Evolutionary conservation across 1,284 basidiomycete genomes (phyloP).

Genomic region (Chondrostereum purpureum): DNA sequence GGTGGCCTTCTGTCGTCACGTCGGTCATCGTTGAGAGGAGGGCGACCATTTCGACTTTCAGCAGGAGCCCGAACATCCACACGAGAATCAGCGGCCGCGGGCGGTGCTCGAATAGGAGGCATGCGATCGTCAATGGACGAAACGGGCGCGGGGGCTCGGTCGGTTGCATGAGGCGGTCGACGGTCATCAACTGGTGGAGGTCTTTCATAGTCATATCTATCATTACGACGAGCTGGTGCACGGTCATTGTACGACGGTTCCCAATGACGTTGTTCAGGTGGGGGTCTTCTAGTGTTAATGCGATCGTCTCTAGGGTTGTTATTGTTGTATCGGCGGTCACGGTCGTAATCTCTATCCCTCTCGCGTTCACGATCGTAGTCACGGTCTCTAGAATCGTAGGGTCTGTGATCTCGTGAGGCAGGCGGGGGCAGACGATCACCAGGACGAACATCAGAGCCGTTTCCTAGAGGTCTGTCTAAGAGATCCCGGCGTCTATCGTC

Average conservation of each 20-base stretch:
- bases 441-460: conserved; percentile 2
- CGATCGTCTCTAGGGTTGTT: conserved; percentile 26
- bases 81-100: conserved; percentile 15
- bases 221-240: conserved; percentile 27
- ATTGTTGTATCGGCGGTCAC: conserved; percentile 27
- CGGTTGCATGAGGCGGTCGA: conserved; percentile 15
- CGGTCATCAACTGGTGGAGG: conserved; percentile 23
- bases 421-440: conserved; percentile 4
- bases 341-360: conserved; percentile 23
- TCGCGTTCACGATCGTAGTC: conserved; percentile 24
- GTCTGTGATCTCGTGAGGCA: conserved; percentile 3
- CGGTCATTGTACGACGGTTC: conserved; percentile 30
- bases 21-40: conserved; percentile 13
- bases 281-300: conserved; percentile 32
- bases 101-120: conserved; percentile 13
- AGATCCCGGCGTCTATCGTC: neutral
- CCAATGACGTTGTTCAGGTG: conserved; percentile 36
- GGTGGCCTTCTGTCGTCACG: neutral
- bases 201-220: conserved; percentile 19
- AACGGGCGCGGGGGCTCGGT: conserved; percentile 11
- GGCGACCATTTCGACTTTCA: conserved; percentile 19
- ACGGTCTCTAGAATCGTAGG: conserved; percentile 20
- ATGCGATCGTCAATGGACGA: conserved; percentile 21
- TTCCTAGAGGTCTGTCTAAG: neutral
- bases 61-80: conserved; percentile 17